These are phyloP conservation scores for Eucalyptus globulus DNA, from an alignment of 345 rosid species.

Conservation along the genomic window DNA sequence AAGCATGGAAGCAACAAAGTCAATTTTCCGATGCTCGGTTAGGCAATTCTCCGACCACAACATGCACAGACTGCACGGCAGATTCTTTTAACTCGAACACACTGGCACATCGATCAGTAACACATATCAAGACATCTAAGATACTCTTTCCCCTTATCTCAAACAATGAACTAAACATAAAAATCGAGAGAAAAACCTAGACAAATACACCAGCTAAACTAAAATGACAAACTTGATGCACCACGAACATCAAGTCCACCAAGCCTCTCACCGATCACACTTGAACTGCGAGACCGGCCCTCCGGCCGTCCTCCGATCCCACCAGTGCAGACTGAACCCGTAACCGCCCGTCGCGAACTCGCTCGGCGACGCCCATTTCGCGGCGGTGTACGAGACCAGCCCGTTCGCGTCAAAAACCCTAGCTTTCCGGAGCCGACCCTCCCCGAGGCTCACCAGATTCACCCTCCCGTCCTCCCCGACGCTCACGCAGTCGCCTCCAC, in stretches of 20 bases:
- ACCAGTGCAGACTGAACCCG: constrained; percentile 79
- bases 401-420: constrained; percentile 66
- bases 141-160: neutral
- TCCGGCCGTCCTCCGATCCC: constrained; percentile 76
- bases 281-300: constrained; percentile 71
- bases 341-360: constrained; percentile 89
- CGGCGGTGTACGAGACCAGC: constrained; percentile 60
- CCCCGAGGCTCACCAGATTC: constrained; percentile 35
- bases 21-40: neutral
- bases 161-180: neutral
- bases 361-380: constrained; percentile 71
- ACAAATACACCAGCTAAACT: neutral
- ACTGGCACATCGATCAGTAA: neutral
- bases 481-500: constrained; percentile 46
- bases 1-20: neutral
- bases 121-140: neutral
- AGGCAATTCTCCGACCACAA: neutral
- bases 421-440: constrained; percentile 25
- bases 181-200: neutral
- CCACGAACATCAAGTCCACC: neutral
- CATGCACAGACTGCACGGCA: neutral
- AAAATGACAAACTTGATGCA: neutral
- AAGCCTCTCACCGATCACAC: constrained; percentile 48
- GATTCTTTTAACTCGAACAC: neutral
- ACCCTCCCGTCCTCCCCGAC: constrained; percentile 46